Percentiles rank a stretch among this genome's conserved stretches.
These are phyloP conservation scores for Scytalidium lignicola DNA, from an alignment of 2,329 filamentous ascomycete genomes.

Conservation along the genomic window DNA sequence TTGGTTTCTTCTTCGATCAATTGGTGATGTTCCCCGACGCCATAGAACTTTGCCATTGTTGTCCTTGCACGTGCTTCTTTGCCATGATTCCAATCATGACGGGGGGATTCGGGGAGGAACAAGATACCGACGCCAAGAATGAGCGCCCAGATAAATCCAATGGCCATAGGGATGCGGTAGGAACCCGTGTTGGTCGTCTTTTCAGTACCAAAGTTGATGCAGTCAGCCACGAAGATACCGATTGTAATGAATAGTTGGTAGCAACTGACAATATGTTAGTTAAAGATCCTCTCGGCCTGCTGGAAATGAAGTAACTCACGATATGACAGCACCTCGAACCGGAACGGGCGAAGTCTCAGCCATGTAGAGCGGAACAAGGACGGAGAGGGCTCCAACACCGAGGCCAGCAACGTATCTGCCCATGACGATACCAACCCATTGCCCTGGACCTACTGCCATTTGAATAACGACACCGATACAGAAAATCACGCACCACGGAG, in stretches of 20 bases:
- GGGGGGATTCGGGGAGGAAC: slow-evolving; percentile 50
- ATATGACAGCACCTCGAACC: slow-evolving; percentile 59
- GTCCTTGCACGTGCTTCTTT: slow-evolving; percentile 43
- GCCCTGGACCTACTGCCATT: slow-evolving; percentile 47
- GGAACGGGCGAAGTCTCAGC: slow-evolving; percentile 57
- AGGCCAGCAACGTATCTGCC: slow-evolving; percentile 63
- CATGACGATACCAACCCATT: slow-evolving; percentile 59
- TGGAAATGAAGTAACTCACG: slow-evolving; percentile 26
- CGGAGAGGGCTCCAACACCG: slow-evolving; percentile 61
- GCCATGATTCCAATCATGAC: slow-evolving; percentile 46
- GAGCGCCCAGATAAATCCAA: slow-evolving; percentile 48
- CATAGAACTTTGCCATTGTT: slow-evolving; percentile 48
- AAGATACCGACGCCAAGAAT: slow-evolving; percentile 49
- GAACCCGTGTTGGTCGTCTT: slow-evolving; percentile 34
- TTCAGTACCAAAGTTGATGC: slow-evolving; percentile 46
- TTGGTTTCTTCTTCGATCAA: slow-evolving; percentile 44
- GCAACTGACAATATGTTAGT: slow-evolving; percentile 32
- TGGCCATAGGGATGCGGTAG: slow-evolving; percentile 59
- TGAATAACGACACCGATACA: slow-evolving; percentile 62
- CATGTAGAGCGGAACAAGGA: slow-evolving; percentile 64
- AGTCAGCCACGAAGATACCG: slow-evolving; percentile 56
- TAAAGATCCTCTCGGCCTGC: background rate
- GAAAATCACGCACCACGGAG: slow-evolving; percentile 49
- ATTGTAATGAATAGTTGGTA: slow-evolving; percentile 72
- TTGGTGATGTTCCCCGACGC: slow-evolving; percentile 45